These are phyloP conservation scores for Ceratocystis cacaofunesta DNA, from an alignment of 2,329 filamentous ascomycete genomes.

Conservation along the genomic window DNA sequence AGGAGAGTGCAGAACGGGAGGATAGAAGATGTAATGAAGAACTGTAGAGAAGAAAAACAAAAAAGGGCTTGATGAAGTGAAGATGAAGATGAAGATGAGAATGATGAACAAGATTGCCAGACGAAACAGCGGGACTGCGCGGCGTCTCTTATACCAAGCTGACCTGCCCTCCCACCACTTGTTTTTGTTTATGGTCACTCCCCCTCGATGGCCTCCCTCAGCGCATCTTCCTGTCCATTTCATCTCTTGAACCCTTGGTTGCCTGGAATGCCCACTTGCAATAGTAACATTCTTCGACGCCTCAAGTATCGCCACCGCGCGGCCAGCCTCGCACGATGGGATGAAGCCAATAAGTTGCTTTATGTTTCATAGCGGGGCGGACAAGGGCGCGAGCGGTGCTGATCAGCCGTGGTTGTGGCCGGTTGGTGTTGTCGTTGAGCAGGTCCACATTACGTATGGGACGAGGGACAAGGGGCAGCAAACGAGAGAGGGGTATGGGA, in stretches of 20 bases:
- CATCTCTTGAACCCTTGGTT: not conserved
- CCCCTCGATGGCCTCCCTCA: not conserved
- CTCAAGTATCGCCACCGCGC: not conserved
- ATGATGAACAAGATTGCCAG: not conserved
- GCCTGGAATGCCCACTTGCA: not conserved
- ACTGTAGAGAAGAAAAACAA: not conserved
- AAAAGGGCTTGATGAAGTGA: not conserved
- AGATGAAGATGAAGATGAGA: not conserved
- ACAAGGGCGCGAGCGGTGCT: not conserved
- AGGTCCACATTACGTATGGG: no score
- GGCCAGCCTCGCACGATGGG: not conserved
- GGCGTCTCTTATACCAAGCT: not conserved
- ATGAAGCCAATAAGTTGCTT: not conserved
- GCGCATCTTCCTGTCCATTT: not conserved
- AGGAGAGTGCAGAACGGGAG: not conserved
- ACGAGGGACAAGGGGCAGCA: no score
- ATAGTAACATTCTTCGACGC: slow-evolving; percentile 1
- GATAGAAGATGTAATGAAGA: not conserved
- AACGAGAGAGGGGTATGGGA: not conserved
- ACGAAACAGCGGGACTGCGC: not conserved
- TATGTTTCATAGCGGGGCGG: not conserved
- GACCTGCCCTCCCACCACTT: not conserved
- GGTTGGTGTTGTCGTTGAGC: no score
- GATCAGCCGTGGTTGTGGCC: no score
- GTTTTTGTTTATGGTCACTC: slow-evolving; percentile 1